These are phyloP conservation scores for Suillus tomentosus DNA, from an alignment of 768 basidiomycete species.

Conservation along the genomic window DNA sequence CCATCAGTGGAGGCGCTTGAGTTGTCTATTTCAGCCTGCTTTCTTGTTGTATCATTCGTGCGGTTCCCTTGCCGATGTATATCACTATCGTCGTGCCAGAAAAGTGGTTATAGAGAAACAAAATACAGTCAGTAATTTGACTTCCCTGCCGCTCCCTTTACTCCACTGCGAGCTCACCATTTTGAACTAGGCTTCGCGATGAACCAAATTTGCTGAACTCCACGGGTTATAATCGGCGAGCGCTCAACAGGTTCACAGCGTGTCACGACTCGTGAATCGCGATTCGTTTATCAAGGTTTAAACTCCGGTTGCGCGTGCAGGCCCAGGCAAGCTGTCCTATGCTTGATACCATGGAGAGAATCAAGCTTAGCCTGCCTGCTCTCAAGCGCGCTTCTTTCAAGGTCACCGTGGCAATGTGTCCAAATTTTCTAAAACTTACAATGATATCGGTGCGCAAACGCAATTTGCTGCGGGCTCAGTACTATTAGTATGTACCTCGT, in stretches of 20 bases:
- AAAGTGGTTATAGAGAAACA: not conserved
- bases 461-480: too few relatives aligned
- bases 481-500: too few relatives aligned
- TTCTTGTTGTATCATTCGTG: not conserved
- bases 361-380: too few relatives aligned
- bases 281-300: not conserved
- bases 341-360: not conserved
- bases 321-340: not conserved
- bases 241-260: not conserved
- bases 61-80: conserved; percentile 3
- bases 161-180: conserved; percentile 2
- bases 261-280: not conserved
- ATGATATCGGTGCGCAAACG: too few relatives aligned
- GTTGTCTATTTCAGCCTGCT: conserved; percentile 3
- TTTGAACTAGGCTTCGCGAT: not conserved
- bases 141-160: not conserved
- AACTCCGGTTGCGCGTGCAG: not conserved
- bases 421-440: too few relatives aligned
- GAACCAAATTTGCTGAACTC: not conserved
- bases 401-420: too few relatives aligned
- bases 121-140: not conserved
- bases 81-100: not conserved
- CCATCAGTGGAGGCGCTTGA: not conserved
- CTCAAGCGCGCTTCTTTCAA: too few relatives aligned
- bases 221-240: not conserved